Evolutionary conservation across 2,329 filamentous ascomycete genomes (phyloP), one percentile per base, ranked within the genome.

Genomic region (Hypoxylon sp.): DNA sequence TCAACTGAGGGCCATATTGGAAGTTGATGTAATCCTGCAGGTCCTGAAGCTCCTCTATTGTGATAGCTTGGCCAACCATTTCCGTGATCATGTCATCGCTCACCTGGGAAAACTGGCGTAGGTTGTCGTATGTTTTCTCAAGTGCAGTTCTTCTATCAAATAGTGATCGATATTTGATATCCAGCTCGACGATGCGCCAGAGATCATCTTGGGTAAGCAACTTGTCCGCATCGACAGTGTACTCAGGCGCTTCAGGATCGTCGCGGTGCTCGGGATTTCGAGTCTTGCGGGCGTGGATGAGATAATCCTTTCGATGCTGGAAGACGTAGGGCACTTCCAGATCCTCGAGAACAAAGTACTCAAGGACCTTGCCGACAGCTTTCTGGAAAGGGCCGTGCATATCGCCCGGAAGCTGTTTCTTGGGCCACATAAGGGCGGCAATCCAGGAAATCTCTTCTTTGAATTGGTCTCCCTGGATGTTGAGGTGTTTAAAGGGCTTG

Each of bases 291-390:
- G 89, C 89, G 66, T 97, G 91, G 48, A 99, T 95, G 31, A 99
- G 81, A 67, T 97, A 99, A 70, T 99, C 94, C 72, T 97, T 96
- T 55, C 94, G 90, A 67, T 99, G 94, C 70, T 97, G 93, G 71
- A 97, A 97, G 62, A 99, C 94, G 70, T 96, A 99, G 0, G 94
- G 93, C 1, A 97, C 91, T 71, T 99, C 94, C 63, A 93, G 91
- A 62, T 96, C 90, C 59, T 97, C 92, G 3, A 93, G 85, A 40
- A 96, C 90, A 72, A 99, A 91, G 68, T 97, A 97, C 65, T 97
- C 90, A 27, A 99, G 80, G 7, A 97, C 92, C 71, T 96, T 96
- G 62, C 87, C 86, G 45, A 99, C 87, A 4, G 93, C 90, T 63
- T 89, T 89, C 65, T 90, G 86, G 71, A 99, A 97, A 0, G 91